These are phyloP conservation scores for Ogataea salicorniae DNA, from an alignment of 805 yeast species.

Conservation along the genomic window DNA sequence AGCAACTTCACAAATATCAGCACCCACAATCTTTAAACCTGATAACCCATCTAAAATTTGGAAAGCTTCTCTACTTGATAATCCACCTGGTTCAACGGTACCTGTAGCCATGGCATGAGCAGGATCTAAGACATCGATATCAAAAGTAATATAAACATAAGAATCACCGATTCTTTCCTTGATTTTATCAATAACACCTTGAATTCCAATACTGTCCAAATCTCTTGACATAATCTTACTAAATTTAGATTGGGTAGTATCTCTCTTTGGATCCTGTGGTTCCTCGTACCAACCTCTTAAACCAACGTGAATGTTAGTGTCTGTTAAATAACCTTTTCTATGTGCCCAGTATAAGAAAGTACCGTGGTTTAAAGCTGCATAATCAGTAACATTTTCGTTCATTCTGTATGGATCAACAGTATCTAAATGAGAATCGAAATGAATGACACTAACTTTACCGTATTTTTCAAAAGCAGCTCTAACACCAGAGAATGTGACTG, in stretches of 20 bases:
- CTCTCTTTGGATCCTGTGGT: slow-evolving; percentile 35
- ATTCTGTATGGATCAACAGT: slow-evolving; percentile 61
- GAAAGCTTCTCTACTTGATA: slow-evolving; percentile 58
- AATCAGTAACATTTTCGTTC: slow-evolving; percentile 55
- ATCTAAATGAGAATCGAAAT: slow-evolving; percentile 66
- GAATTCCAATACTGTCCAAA: slow-evolving; percentile 36
- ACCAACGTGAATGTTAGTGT: slow-evolving; percentile 50
- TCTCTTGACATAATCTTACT: slow-evolving; percentile 40
- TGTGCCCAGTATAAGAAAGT: slow-evolving; percentile 63
- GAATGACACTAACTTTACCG: slow-evolving; percentile 48
- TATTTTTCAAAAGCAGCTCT: slow-evolving; percentile 45
- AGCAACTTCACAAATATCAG: slow-evolving; percentile 66
- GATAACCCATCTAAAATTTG: slow-evolving; percentile 50
- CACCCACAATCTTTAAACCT: slow-evolving; percentile 58
- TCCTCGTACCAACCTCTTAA: slow-evolving; percentile 53
- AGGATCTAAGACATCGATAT: slow-evolving; percentile 64
- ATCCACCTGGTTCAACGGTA: slow-evolving; percentile 73
- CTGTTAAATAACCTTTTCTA: slow-evolving; percentile 50
- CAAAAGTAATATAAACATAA: slow-evolving; percentile 42
- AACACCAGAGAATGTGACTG: slow-evolving; percentile 47
- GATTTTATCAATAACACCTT: slow-evolving; percentile 32
- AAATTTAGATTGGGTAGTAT: slow-evolving; percentile 23
- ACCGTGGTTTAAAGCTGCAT: slow-evolving; percentile 54
- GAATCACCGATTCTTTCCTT: slow-evolving; percentile 29
- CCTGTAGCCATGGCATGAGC: slow-evolving; percentile 73